Percentiles rank a stretch among this genome's conserved stretches.
Evolutionary conservation across 805 yeast species (phyloP).

Genomic region (Candida lessepsii): DNA sequence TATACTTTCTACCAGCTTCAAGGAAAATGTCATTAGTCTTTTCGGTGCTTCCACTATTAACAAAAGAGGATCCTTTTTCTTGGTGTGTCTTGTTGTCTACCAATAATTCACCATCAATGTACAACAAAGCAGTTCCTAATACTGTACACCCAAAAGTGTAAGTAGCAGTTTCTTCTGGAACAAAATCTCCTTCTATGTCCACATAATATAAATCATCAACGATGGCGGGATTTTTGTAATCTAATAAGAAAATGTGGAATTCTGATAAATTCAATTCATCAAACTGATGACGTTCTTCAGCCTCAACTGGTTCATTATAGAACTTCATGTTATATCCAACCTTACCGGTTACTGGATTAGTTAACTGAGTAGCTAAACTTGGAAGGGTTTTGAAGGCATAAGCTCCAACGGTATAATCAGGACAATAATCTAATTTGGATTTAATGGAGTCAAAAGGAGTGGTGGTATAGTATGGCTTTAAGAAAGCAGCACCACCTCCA

Average conservation of each 20-base stretch:
- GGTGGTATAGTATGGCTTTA: conserved; percentile 25
- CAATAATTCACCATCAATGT: conserved; percentile 49
- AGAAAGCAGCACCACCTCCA: conserved; percentile 36
- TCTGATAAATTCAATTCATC: conserved; percentile 22
- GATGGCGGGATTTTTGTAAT: conserved; percentile 19
- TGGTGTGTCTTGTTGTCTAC: conserved; percentile 58
- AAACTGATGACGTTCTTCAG: conserved; percentile 16
- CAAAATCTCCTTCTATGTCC: conserved; percentile 42
- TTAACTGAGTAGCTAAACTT: conserved; percentile 21
- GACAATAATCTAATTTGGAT: conserved; percentile 16
- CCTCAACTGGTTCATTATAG: conserved; percentile 18
- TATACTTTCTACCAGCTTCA: conserved; percentile 44
- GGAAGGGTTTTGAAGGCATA: conserved; percentile 30
- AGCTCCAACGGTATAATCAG: conserved; percentile 31
- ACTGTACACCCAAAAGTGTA: conserved; percentile 53
- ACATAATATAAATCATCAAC: conserved; percentile 36
- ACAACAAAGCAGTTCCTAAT: conserved; percentile 56
- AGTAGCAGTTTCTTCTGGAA: conserved; percentile 46
- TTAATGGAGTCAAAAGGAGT: conserved; percentile 25
- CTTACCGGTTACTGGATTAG: conserved; percentile 22
- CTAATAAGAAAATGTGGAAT: conserved; percentile 22
- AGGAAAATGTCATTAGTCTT: conserved; percentile 41
- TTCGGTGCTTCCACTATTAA: conserved; percentile 48
- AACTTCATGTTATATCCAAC: conserved; percentile 25
- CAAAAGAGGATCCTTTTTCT: conserved; percentile 48